Base-by-base conservation (phyloP, 2,329 filamentous ascomycete species). In the Colletotrichum lupini region DNA sequence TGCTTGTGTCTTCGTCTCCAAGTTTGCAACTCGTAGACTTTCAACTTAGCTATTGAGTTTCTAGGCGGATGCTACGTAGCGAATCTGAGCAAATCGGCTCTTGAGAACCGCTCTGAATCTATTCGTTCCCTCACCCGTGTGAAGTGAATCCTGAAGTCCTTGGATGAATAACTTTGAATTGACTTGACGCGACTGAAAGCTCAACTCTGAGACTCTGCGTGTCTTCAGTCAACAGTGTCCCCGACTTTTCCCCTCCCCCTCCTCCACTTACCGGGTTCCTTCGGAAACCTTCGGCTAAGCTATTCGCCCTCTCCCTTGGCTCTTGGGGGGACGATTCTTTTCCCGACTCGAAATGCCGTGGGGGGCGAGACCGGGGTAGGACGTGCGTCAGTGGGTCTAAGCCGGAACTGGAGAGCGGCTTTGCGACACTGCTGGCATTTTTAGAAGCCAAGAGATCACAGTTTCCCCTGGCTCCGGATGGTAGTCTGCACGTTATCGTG, bases 261-360 rank as follows among this genome's bases (percentile, higher is more conserved):
- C 42, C 12, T 30, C 49, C 49, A 64, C 49, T 12, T 64, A 14
- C 22, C 49, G 61, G 62, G 46, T 65, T 56, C 32, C 22, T 22
- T 56, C 62, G 62, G 62, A 56, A 65, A 65, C 1, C 49, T n/a
- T 56, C 62, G 62, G 62, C 16, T 30, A 37, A 14, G 32, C 24
- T 16, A n/a, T 42, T 7, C 26, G 6, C 19, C n/a, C 2, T 37
- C 22, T 42, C 14, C 24, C 8, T 24, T 46, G 35, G 53, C 24
- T 22, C 26, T 62, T 26, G 12, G 32, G 52, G 30, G 62, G 49
- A 53, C 62, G 49, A 65, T 65, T 42, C 49, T 65, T 65, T 65
- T 65, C 62, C 62, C 62, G 62, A 56, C 49, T 26, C n/a, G 22
- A 56, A 55, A 55, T 65, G 62, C 62, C 62, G 62, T 35, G 8